Conservation (phyloP, 805 yeast genomes). For the Saccharomycopsis guyanensis region DNA sequence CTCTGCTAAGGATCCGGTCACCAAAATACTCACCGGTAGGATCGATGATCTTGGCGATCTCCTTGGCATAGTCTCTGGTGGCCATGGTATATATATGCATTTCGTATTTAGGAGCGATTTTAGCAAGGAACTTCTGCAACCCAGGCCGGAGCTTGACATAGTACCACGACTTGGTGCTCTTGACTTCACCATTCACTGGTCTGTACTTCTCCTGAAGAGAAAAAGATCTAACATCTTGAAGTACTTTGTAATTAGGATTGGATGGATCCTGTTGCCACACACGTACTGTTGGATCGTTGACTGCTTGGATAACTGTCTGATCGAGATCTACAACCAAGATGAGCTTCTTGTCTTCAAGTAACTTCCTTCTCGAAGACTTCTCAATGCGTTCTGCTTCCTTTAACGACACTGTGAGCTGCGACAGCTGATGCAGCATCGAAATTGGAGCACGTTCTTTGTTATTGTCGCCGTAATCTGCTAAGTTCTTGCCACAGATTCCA, state of each 20-base stretch:
- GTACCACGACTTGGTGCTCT: constrained; percentile 61
- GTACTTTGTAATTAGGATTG: constrained; percentile 78
- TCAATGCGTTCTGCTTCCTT: constrained; percentile 86
- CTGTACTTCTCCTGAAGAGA: constrained; percentile 61
- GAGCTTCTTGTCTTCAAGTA: constrained; percentile 57
- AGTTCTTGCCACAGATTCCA: constrained; percentile 81
- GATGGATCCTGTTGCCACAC: constrained; percentile 88
- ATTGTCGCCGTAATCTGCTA: constrained; percentile 59
- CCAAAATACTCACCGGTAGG: constrained; percentile 84
- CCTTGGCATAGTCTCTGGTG: constrained; percentile 84
- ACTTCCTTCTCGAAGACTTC: constrained; percentile 49
- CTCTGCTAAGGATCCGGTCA: constrained; percentile 84
- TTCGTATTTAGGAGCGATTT: constrained; percentile 63
- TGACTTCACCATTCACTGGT: background rate
- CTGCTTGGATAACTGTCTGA: constrained; percentile 95
- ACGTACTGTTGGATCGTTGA: constrained; percentile 95
- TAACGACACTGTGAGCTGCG: constrained; percentile 73
- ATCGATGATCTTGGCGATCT: constrained; percentile 85
- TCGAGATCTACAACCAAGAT: constrained; percentile 93
- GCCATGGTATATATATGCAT: constrained; percentile 98
- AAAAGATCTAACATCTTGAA: constrained; percentile 75
- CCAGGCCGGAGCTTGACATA: constrained; percentile 93
- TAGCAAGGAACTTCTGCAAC: constrained; percentile 59
- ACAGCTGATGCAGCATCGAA: constrained; percentile 82
- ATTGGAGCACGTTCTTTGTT: constrained; percentile 69